phyloP scores from a whole-genome alignment of 768 basidiomycete genomes.

The Phaffia tasmanica region DNA sequence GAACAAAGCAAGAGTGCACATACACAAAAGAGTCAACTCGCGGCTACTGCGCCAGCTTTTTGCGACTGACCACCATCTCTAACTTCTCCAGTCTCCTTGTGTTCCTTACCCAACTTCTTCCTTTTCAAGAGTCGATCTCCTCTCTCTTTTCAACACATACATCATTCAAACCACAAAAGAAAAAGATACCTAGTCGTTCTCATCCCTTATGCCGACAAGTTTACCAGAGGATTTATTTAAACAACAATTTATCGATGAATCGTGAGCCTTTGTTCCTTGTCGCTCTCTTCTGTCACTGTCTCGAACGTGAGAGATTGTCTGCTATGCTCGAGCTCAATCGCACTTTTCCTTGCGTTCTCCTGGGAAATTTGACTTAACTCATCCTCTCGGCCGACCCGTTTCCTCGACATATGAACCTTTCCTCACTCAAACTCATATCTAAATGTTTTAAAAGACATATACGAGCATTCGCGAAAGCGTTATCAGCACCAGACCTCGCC shows the following conservation, averaged over 20 bases:
- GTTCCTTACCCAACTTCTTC: no score
- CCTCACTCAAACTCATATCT: not conserved
- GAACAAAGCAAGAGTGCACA: no score
- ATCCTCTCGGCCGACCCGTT: not conserved
- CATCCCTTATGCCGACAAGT: no score
- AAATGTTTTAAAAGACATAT: conserved; percentile 46
- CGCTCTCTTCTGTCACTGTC: not conserved
- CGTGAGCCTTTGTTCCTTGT: conserved; percentile 42
- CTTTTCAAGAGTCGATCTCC: no score
- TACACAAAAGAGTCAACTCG: no score
- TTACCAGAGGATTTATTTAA: conserved; percentile 36
- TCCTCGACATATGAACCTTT: not conserved
- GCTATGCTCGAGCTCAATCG: no score
- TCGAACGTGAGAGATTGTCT: not conserved
- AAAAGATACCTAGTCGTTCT: no score
- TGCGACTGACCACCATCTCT: no score
- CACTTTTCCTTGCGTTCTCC: not conserved
- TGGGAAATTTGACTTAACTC: not conserved
- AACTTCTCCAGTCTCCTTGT: no score
- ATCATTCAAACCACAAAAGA: no score
- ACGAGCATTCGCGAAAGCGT: conserved; percentile 63
- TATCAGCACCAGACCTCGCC: conserved; percentile 50
- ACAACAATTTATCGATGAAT: conserved; percentile 57
- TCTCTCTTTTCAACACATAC: no score
- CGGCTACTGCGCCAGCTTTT: no score